phyloP scores from a whole-genome alignment of 331 rosid species.

The Prunus yedoensis region DNA sequence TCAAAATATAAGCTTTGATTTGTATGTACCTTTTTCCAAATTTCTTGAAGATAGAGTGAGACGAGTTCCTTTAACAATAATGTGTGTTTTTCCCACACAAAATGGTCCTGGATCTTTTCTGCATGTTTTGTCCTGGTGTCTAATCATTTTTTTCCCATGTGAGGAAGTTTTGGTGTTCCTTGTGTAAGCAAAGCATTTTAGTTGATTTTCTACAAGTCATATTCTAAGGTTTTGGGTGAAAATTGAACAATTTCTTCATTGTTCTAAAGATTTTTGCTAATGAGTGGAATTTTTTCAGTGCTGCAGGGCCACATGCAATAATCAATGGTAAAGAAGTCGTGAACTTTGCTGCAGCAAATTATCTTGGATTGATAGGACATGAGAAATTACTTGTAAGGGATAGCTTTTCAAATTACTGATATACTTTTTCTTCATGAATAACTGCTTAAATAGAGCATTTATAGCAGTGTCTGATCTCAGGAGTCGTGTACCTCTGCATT shows the following conservation, averaged over 20 bases:
- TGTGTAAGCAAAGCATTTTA: not conserved
- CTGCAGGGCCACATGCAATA: constrained; percentile 86
- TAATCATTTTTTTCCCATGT: not conserved
- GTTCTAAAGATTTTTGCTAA: constrained; percentile 9
- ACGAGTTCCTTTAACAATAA: not conserved
- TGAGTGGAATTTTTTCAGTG: constrained; percentile 54
- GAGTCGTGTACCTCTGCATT: constrained; percentile 83
- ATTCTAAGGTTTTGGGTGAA: not conserved
- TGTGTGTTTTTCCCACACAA: not conserved
- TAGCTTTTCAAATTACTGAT: constrained; percentile 16
- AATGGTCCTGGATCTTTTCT: not conserved
- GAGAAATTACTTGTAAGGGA: constrained; percentile 75
- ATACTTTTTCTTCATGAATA: not conserved
- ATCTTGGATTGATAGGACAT: constrained; percentile 91
- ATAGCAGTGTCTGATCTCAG: constrained; percentile 49
- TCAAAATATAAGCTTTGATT: not conserved
- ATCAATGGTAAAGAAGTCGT: constrained; percentile 88
- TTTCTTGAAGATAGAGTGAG: not conserved
- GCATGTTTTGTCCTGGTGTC: not conserved
- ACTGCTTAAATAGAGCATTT: constrained; percentile 18
- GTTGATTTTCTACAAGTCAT: not conserved
- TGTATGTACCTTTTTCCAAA: not conserved
- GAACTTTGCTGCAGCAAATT: constrained; percentile 95
- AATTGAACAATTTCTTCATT: not conserved
- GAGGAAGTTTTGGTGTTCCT: not conserved